A percentile compares a stretch with the other conserved stretches of the same genome.
These are phyloP conservation scores for Jaenimonas drosophilae DNA, from an alignment of 208 protist genomes.

Conservation along the genomic window DNA sequence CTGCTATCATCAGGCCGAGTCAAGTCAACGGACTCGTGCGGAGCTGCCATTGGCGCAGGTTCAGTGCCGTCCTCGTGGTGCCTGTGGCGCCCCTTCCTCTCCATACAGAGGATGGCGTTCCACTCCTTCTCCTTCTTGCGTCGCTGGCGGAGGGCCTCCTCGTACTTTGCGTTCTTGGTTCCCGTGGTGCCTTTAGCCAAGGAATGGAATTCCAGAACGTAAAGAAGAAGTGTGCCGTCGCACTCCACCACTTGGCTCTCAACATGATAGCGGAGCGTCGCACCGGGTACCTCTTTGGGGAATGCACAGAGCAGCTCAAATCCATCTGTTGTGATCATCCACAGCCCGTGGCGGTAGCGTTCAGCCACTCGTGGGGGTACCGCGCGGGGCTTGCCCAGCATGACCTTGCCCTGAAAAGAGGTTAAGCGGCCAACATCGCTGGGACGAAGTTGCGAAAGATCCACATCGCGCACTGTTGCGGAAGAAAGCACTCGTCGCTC, in stretches of 20 bases:
- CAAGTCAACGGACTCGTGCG: not conserved
- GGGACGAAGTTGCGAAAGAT: slow-evolving; percentile 6
- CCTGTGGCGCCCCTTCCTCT: not conserved
- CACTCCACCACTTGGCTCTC: slow-evolving; percentile 69
- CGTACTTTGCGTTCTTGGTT: slow-evolving; percentile 58
- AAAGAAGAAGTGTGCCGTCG: slow-evolving; percentile 29
- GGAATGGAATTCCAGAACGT: slow-evolving; percentile 60
- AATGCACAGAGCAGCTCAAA: slow-evolving; percentile 70
- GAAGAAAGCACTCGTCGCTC: no score
- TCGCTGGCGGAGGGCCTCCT: slow-evolving; percentile 21
- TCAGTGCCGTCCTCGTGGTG: not conserved
- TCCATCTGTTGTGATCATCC: slow-evolving; percentile 43
- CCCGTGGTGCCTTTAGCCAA: slow-evolving; percentile 53
- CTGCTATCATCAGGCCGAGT: not conserved
- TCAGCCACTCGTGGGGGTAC: slow-evolving; percentile 31
- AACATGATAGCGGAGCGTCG: slow-evolving; percentile 71
- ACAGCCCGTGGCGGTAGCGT: slow-evolving; percentile 40
- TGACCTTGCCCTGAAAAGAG: slow-evolving; percentile 45
- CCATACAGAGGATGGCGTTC: not conserved
- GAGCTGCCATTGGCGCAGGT: not conserved
- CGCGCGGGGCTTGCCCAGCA: slow-evolving; percentile 12
- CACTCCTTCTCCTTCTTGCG: slow-evolving; percentile 14
- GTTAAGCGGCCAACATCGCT: slow-evolving; percentile 37
- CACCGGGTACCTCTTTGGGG: slow-evolving; percentile 21
- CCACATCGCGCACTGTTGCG: no score